These are phyloP conservation scores for Xylaria sp. DNA, from an alignment of 2,329 filamentous ascomycete genomes.

Conservation along the genomic window DNA sequence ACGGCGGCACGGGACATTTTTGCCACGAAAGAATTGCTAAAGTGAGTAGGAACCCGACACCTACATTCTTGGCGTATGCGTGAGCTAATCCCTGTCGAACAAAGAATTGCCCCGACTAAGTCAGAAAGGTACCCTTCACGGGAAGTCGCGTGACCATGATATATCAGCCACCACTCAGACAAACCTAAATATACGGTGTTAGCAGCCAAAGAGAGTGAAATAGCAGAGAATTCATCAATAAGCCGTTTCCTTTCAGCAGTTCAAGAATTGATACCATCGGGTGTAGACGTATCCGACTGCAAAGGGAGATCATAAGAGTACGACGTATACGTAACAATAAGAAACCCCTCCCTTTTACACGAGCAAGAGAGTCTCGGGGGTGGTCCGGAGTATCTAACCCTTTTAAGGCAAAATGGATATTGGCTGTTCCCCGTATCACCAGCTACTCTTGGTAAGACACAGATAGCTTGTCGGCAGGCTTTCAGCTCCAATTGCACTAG, in stretches of 20 bases:
- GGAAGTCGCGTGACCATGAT: conserved; percentile 24
- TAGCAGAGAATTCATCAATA: background rate
- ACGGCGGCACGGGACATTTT: background rate
- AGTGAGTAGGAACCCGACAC: background rate
- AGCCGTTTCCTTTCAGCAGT: background rate
- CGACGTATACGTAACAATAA: background rate
- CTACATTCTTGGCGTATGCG: background rate
- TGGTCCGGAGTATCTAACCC: conserved; percentile 4
- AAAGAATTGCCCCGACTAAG: background rate
- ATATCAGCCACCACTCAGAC: background rate
- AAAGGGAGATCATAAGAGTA: background rate
- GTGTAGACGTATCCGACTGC: background rate
- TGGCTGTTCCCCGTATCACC: background rate
- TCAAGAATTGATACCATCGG: background rate
- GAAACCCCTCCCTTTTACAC: background rate
- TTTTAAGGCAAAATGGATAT: conserved; percentile 8
- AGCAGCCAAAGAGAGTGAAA: background rate
- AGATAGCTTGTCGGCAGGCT: conserved; percentile 7
- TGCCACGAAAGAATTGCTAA: background rate
- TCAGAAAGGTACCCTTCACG: conserved; percentile 4
- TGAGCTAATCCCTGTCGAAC: too few relatives aligned
- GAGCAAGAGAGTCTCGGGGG: conserved; percentile 19
- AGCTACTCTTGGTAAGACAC: background rate
- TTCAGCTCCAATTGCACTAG: conserved; percentile 2
- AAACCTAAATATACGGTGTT: background rate